These are phyloP conservation scores for Aureobasidium sp. DNA, from an alignment of 2,329 filamentous ascomycete species.

Conservation along the genomic window DNA sequence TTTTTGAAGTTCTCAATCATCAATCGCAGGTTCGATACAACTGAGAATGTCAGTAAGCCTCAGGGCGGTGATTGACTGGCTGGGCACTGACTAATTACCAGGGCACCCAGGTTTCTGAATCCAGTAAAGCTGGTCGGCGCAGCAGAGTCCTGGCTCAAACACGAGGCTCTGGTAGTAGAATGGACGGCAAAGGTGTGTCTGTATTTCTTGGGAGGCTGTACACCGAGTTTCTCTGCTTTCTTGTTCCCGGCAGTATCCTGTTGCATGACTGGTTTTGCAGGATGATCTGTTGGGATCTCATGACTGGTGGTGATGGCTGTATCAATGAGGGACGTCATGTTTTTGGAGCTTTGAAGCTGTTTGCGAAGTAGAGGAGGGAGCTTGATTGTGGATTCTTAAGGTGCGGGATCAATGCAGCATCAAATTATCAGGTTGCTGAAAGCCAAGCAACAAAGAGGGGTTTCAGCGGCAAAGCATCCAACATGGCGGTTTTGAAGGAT, in stretches of 20 bases:
- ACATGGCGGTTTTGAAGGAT: neutral
- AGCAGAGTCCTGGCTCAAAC: slow-evolving; percentile 74
- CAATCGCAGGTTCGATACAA: slow-evolving; percentile 85
- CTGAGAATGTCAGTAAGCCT: slow-evolving; percentile 32
- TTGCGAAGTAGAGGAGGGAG: neutral
- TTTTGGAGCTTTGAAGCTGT: neutral
- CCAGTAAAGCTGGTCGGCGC: slow-evolving; percentile 77
- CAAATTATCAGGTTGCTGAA: neutral
- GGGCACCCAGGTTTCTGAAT: slow-evolving; percentile 92
- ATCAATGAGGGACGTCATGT: slow-evolving; percentile 11
- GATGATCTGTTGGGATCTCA: slow-evolving; percentile 3
- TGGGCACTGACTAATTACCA: slow-evolving; percentile 60
- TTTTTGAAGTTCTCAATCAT: slow-evolving; percentile 98
- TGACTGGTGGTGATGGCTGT: slow-evolving; percentile 11
- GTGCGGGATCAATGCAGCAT: neutral
- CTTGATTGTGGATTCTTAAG: neutral
- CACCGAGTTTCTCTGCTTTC: neutral
- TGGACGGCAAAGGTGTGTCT: slow-evolving; percentile 88
- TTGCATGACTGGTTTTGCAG: neutral
- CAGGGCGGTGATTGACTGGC: neutral
- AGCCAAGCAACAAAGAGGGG: slow-evolving; percentile 1
- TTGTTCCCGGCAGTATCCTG: neutral
- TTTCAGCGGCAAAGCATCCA: neutral
- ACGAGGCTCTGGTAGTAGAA: slow-evolving; percentile 61
- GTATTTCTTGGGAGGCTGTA: slow-evolving; percentile 54